Conservation (phyloP, 257 asterid species). For the Jacaranda copaia region DNA sequence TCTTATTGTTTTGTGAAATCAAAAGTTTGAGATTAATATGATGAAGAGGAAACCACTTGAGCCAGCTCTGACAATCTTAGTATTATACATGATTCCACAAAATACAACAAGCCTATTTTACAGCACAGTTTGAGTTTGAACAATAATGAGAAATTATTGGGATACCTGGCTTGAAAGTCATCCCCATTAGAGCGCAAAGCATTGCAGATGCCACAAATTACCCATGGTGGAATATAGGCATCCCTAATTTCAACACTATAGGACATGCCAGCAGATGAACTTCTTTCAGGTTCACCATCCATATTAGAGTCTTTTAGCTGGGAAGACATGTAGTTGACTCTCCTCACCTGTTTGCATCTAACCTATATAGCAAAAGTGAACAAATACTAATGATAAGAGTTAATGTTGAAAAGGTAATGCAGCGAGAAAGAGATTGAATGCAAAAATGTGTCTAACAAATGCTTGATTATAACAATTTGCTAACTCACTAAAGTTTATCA, state of each 20-base stretch:
- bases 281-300: constrained; percentile 44
- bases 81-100: constrained; percentile 3
- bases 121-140: constrained; percentile 2
- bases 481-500: not conserved
- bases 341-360: constrained; percentile 86
- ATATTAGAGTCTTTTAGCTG: constrained; percentile 50
- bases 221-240: constrained; percentile 89
- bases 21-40: not conserved
- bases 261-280: constrained; percentile 70
- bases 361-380: constrained; percentile 58
- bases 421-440: not conserved
- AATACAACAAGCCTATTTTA: constrained; percentile 8
- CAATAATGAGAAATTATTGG: constrained; percentile 26
- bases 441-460: constrained; percentile 1
- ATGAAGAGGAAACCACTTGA: not conserved
- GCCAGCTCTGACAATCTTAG: not conserved
- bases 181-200: constrained; percentile 68
- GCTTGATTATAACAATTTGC: not conserved
- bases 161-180: constrained; percentile 84
- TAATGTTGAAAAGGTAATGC: constrained; percentile 9
- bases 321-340: constrained; percentile 56
- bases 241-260: constrained; percentile 79
- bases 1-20: constrained; percentile 2
- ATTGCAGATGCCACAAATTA: constrained; percentile 69
- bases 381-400: constrained; percentile 21